Percentiles rank a stretch among this genome's conserved stretches.
Evolutionary conservation across 2,329 filamentous ascomycete genomes (phyloP).

Genomic region (Sarocladium kiliense): DNA sequence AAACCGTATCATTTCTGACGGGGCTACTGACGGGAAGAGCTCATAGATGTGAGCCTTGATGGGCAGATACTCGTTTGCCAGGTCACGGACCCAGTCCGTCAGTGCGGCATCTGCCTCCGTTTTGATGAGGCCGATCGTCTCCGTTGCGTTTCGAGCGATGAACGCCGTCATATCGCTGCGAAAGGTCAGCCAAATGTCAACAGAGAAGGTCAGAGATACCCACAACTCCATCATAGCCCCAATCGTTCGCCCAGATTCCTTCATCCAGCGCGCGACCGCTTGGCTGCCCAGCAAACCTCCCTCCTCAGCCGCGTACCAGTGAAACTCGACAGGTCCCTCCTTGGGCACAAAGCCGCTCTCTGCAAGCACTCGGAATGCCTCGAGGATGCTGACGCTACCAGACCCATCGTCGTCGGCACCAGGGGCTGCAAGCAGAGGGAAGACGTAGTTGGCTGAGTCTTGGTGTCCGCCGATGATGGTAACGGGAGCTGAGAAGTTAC

Average conservation of each 20-base stretch:
- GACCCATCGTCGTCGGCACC: conserved; percentile 71
- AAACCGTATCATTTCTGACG: not conserved
- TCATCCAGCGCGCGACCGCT: conserved; percentile 36
- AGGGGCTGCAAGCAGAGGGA: conserved; percentile 63
- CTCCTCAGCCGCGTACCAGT: conserved; percentile 78
- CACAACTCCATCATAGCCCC: conserved; percentile 66
- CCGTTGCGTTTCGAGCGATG: conserved; percentile 29
- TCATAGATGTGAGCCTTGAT: conserved; percentile 29
- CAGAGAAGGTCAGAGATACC: conserved; percentile 9
- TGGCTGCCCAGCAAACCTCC: conserved; percentile 61
- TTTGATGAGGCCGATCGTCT: conserved; percentile 33
- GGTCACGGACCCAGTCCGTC: conserved; percentile 27
- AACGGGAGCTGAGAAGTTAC: conserved; percentile 1
- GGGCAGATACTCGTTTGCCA: conserved; percentile 31
- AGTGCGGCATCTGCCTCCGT: conserved; percentile 30
- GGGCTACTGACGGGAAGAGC: conserved; percentile 20
- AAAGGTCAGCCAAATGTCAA: not conserved
- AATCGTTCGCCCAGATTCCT: conserved; percentile 54
- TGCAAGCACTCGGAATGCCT: conserved; percentile 62
- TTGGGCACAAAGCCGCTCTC: conserved; percentile 30
- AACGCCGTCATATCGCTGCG: conserved; percentile 34
- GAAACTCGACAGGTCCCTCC: conserved; percentile 58
- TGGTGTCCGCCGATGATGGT: conserved; percentile 56
- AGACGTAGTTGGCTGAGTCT: conserved; percentile 68
- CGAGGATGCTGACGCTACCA: conserved; percentile 68